Evolutionary conservation across 2,329 filamentous ascomycete species (phyloP).

Genomic region (Hypoxylon sp.): DNA sequence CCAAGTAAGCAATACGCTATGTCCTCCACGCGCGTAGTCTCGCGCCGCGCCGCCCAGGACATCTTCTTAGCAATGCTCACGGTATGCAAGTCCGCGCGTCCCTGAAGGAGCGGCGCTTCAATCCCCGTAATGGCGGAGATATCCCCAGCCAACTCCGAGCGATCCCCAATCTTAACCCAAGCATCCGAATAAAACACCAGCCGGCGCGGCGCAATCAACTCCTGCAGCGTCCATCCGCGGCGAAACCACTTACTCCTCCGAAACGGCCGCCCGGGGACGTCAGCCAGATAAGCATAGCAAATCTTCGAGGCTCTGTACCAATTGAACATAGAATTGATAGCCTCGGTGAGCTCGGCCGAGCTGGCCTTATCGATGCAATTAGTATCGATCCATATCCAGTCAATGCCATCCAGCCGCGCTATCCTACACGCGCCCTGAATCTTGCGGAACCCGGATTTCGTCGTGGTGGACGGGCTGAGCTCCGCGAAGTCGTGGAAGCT

Average conservation of each 20-base stretch:
- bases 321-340: constrained; percentile 32
- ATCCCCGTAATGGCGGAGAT: constrained; percentile 27
- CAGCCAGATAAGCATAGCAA: constrained; percentile 35
- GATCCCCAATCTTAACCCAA: constrained; percentile 41
- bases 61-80: constrained; percentile 46
- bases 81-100: background rate
- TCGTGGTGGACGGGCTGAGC: constrained; percentile 1
- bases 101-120: constrained; percentile 9
- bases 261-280: constrained; percentile 6
- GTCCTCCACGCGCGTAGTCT: constrained; percentile 45
- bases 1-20: constrained; percentile 49
- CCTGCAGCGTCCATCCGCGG: constrained; percentile 46
- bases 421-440: constrained; percentile 28
- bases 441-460: constrained; percentile 26
- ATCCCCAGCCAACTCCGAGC: background rate
- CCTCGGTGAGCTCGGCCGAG: constrained; percentile 36
- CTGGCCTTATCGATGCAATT: constrained; percentile 41
- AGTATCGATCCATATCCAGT: constrained; percentile 40
- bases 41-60: constrained; percentile 47
- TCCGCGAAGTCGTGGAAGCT: constrained; percentile 24
- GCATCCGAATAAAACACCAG: constrained; percentile 40
- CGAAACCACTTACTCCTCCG: constrained; percentile 36
- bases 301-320: constrained; percentile 29
- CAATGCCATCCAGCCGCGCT: constrained; percentile 24
- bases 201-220: constrained; percentile 34